These are phyloP conservation scores for Pistacia atlantica DNA, from an alignment of 345 rosid species.

Conservation along the genomic window DNA sequence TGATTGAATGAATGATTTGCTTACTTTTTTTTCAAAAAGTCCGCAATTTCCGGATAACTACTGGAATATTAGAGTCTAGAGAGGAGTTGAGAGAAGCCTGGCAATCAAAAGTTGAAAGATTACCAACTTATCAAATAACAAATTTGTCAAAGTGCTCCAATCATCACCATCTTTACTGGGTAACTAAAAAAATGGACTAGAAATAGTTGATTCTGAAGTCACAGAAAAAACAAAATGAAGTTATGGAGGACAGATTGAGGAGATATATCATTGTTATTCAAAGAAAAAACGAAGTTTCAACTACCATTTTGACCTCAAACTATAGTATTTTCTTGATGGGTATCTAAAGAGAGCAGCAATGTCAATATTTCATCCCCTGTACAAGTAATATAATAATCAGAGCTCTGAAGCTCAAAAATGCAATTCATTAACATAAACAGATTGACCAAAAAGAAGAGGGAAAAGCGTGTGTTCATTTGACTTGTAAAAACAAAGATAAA, in stretches of 20 bases:
- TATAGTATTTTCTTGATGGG: neutral
- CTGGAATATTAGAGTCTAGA: neutral
- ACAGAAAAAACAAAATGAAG: too few species aligned
- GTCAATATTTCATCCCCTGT: neutral
- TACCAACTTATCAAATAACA: too few species aligned
- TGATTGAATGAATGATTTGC: neutral
- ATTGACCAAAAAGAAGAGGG: neutral
- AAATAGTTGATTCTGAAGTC: neutral
- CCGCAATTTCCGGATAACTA: constrained; percentile 12
- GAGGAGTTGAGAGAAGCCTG: constrained; percentile 16
- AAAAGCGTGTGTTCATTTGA: neutral
- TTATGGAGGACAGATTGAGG: too few species aligned
- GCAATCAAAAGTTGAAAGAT: constrained; percentile 7
- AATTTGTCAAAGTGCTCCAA: neutral
- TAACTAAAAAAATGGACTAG: neutral
- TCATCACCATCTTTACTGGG: neutral
- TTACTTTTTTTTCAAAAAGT: neutral
- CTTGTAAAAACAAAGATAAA: neutral
- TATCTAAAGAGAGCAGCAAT: neutral
- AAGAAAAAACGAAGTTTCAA: neutral
- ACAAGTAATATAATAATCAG: neutral
- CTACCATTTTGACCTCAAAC: neutral
- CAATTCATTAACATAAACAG: neutral
- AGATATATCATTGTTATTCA: too few species aligned
- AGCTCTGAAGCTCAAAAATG: neutral